Evolutionary conservation across 495 filamentous ascomycete genomes (phyloP).

Genomic region (Pyrenopolyporus hunteri): DNA sequence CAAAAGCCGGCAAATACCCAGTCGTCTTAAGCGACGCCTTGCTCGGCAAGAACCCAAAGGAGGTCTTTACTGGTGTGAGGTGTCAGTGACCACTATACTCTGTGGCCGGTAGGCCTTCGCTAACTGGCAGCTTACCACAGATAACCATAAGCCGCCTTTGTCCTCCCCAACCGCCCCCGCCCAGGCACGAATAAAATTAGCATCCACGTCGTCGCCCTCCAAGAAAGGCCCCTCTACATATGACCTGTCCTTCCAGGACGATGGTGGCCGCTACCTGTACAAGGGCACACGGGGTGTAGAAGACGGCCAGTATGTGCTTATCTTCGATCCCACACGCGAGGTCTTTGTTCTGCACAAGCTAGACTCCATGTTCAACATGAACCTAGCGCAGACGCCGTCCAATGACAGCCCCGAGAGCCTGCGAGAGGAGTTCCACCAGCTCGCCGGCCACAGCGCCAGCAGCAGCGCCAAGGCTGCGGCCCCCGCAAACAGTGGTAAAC

Average conservation of each 20-base stretch:
- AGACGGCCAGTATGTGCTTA: conserved; percentile 59
- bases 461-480: conserved; percentile 30
- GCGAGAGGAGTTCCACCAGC: conserved; percentile 50
- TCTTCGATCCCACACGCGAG: conserved; percentile 60
- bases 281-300: conserved; percentile 54
- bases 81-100: conserved; percentile 46
- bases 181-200: conserved; percentile 55
- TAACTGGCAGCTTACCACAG: conserved; percentile 40
- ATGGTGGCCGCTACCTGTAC: conserved; percentile 57
- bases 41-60: conserved; percentile 58
- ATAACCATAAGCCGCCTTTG: conserved; percentile 60
- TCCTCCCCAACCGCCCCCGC: conserved; percentile 50
- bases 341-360: conserved; percentile 62
- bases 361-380: conserved; percentile 66
- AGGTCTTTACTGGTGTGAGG: conserved; percentile 58
- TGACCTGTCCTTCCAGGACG: conserved; percentile 54
- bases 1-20: conserved; percentile 59
- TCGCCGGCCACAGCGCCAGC: conserved; percentile 39
- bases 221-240: conserved; percentile 49
- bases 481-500: conserved; percentile 11
- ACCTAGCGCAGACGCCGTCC: conserved; percentile 53
- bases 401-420: conserved; percentile 48
- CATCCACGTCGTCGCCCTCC: conserved; percentile 36
- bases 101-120: neutral
- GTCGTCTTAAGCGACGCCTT: conserved; percentile 62